These are phyloP conservation scores for Zygoascus hellenicus DNA, from an alignment of 1,139 yeast genomes.

Conservation along the genomic window DNA sequence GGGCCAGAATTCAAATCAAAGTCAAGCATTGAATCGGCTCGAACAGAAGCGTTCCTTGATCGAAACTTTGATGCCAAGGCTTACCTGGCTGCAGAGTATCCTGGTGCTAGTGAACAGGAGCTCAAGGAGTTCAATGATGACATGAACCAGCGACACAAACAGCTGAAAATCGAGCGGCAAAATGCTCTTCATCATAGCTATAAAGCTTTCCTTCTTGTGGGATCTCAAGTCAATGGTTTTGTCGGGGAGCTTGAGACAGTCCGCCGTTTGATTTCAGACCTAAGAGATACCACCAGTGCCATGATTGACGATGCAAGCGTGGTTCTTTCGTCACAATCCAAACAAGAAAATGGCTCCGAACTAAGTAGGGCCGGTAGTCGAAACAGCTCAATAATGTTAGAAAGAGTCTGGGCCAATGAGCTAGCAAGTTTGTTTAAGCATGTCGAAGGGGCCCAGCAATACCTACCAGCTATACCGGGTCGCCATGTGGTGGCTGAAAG, in stretches of 20 bases:
- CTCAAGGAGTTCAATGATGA: constrained; percentile 65
- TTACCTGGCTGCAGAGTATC: constrained; percentile 49
- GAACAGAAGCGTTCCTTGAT: constrained; percentile 18
- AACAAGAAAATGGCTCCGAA: not conserved
- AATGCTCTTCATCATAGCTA: constrained; percentile 64
- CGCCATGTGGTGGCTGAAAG: constrained; percentile 78
- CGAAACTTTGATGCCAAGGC: constrained; percentile 44
- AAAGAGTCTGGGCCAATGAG: constrained; percentile 76
- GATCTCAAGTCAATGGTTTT: constrained; percentile 57
- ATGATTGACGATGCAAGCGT: constrained; percentile 63
- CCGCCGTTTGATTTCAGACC: constrained; percentile 54
- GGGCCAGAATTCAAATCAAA: constrained; percentile 1
- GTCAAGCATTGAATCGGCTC: not conserved
- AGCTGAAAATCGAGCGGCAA: constrained; percentile 57
- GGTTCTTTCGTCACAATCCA: not conserved
- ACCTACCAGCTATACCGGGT: constrained; percentile 69
- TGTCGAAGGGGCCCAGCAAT: constrained; percentile 87
- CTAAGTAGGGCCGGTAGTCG: constrained; percentile 29
- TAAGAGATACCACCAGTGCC: constrained; percentile 58
- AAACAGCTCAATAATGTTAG: constrained; percentile 65
- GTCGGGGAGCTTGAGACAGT: constrained; percentile 59
- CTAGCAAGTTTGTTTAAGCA: constrained; percentile 67
- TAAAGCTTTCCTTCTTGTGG: constrained; percentile 62
- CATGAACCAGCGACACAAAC: constrained; percentile 47
- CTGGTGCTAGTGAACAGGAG: constrained; percentile 65